phyloP scores from a whole-genome alignment of 2,329 filamentous ascomycete species.

The Cercospora sesami region DNA sequence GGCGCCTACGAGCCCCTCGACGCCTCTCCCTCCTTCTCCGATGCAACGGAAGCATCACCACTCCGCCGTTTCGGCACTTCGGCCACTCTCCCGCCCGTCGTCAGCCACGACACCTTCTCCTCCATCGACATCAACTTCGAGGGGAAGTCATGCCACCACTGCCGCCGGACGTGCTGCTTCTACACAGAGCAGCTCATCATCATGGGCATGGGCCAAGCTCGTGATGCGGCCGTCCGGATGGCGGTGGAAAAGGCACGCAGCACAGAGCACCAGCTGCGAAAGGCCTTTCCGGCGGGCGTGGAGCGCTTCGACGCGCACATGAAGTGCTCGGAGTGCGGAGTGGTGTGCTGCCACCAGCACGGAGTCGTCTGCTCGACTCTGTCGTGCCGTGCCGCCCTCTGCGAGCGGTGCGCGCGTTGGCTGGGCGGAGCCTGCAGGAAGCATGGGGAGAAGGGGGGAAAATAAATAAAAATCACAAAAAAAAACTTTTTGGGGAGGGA shows the following conservation, averaged over 20 bases:
- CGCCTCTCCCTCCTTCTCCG: slow-evolving; percentile 7
- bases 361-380: slow-evolving; percentile 17
- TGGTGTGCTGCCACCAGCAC: slow-evolving; percentile 17
- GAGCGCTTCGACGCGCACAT: slow-evolving; percentile 19
- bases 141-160: slow-evolving; percentile 15
- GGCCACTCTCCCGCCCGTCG: neutral
- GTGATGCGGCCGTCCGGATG: neutral
- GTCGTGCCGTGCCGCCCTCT: slow-evolving; percentile 15
- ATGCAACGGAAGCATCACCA: slow-evolving; percentile 1
- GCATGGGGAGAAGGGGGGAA: neutral
- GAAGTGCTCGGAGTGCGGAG: slow-evolving; percentile 14
- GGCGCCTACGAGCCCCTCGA: slow-evolving; percentile 5
- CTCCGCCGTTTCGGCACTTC: slow-evolving; percentile 11
- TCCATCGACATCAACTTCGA: slow-evolving; percentile 13
- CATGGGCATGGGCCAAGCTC: slow-evolving; percentile 4
- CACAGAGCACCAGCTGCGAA: slow-evolving; percentile 3
- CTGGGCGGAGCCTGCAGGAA: slow-evolving; percentile 5
- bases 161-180: slow-evolving; percentile 17
- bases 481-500: neutral
- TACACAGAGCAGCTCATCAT: slow-evolving; percentile 10
- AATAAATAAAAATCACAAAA: neutral
- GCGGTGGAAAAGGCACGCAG: slow-evolving; percentile 8
- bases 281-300: slow-evolving; percentile 7
- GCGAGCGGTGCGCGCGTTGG: slow-evolving; percentile 7
- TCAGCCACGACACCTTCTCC: slow-evolving; percentile 7